Evolutionary conservation across 768 basidiomycete species (phyloP).

Genomic region (Macrocybe gigantea): DNA sequence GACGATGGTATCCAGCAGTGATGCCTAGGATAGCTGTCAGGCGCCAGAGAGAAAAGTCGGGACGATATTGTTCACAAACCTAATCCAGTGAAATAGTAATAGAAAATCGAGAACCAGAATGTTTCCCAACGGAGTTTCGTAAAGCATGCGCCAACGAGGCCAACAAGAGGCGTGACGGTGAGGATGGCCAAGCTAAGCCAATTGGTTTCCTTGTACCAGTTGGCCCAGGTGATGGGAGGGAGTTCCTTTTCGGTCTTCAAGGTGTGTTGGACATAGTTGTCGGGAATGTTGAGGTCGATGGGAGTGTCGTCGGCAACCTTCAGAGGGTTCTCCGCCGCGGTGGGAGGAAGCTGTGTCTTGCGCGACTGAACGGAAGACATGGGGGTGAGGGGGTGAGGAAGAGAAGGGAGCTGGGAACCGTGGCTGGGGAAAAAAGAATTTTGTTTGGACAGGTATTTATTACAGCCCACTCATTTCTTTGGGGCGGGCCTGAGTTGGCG

Average conservation of each 20-base stretch:
- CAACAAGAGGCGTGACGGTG: conserved; percentile 65
- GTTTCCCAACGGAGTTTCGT: conserved; percentile 73
- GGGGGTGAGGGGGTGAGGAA: conserved; percentile 6
- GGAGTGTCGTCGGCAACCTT: conserved; percentile 22
- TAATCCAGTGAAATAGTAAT: conserved; percentile 52
- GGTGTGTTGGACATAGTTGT: conserved; percentile 79
- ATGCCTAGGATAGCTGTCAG: conserved; percentile 42
- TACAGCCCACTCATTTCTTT: conserved; percentile 12
- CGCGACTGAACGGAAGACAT: conserved; percentile 25
- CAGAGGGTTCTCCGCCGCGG: conserved; percentile 6
- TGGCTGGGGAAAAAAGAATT: not conserved
- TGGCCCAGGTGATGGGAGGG: conserved; percentile 62
- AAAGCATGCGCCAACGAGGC: conserved; percentile 65
- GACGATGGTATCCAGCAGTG: conserved; percentile 92
- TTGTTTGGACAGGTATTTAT: conserved; percentile 12
- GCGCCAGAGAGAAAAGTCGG: not conserved
- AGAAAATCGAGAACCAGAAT: conserved; percentile 38
- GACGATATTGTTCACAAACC: conserved; percentile 37
- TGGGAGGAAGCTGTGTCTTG: conserved; percentile 12
- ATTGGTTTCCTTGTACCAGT: conserved; percentile 57
- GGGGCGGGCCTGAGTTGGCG: conserved; percentile 9
- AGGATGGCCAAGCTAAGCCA: conserved; percentile 76
- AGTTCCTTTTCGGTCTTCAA: conserved; percentile 62
- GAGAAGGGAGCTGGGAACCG: not conserved
- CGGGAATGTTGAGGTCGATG: conserved; percentile 59